Evolutionary conservation across 352 stramenopile species (phyloP).

Genomic region (Peronospora belbahrii): DNA sequence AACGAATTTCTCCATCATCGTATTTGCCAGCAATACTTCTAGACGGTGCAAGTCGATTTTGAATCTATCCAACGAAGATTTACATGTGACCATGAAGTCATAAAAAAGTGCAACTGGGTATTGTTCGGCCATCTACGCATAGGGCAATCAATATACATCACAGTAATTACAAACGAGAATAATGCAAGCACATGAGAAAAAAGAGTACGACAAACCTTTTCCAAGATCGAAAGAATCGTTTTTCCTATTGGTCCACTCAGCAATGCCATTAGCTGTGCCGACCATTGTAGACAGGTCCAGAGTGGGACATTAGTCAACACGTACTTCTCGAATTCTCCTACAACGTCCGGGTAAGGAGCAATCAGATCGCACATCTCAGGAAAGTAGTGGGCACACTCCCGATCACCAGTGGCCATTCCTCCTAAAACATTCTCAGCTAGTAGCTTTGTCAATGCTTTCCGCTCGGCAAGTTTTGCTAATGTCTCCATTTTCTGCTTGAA

Average conservation of each 20-base stretch:
- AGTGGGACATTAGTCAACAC: slow-evolving; percentile 45
- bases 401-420: slow-evolving; percentile 52
- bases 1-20: slow-evolving; percentile 79
- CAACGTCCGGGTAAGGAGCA: slow-evolving; percentile 39
- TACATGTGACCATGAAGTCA: slow-evolving; percentile 70
- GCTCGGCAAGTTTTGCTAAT: slow-evolving; percentile 34
- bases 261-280: slow-evolving; percentile 68
- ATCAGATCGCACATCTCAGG: slow-evolving; percentile 63
- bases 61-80: slow-evolving; percentile 22
- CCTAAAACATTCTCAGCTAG: slow-evolving; percentile 56
- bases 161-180: too few relatives aligned
- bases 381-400: slow-evolving; percentile 70
- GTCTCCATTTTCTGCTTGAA: slow-evolving; percentile 29
- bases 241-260: slow-evolving; percentile 44
- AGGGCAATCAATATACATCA: too few relatives aligned
- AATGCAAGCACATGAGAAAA: background rate
- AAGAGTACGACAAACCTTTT: slow-evolving; percentile 41
- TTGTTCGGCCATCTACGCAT: slow-evolving; percentile 52
- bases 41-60: slow-evolving; percentile 49
- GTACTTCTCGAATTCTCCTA: slow-evolving; percentile 34
- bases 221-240: slow-evolving; percentile 52
- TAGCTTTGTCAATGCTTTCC: slow-evolving; percentile 32
- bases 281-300: slow-evolving; percentile 80
- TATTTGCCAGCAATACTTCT: slow-evolving; percentile 43
- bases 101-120: slow-evolving; percentile 76